Evolutionary conservation across 768 basidiomycete species (phyloP).

Genomic region (Podaxis rugospora): DNA sequence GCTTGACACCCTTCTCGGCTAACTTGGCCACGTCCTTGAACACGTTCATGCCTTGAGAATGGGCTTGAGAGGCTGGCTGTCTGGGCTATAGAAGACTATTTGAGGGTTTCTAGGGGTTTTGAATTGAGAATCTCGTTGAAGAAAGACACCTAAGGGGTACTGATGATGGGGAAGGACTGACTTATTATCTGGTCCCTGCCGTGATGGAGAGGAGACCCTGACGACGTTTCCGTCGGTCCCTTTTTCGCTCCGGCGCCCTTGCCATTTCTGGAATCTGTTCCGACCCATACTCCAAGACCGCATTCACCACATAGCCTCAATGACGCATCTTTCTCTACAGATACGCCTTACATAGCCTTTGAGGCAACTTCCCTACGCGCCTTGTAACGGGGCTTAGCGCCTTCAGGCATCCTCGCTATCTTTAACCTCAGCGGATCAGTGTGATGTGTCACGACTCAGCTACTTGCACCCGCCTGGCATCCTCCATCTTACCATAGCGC

Average conservation of each 20-base stretch:
- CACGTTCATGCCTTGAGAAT: conserved; percentile 26
- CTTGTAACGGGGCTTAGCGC: neutral
- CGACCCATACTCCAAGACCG: neutral
- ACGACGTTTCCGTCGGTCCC: neutral
- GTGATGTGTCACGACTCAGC: neutral
- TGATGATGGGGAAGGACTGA: conserved; percentile 2
- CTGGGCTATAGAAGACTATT: conserved; percentile 12
- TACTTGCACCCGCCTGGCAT: neutral
- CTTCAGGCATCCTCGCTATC: neutral
- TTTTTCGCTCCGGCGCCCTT: neutral
- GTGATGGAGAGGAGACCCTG: neutral
- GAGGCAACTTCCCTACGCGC: neutral
- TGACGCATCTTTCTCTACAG: neutral
- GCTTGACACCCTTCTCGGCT: conserved; percentile 31
- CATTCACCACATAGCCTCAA: neutral
- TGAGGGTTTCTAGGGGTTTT: conserved; percentile 14
- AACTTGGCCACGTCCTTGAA: conserved; percentile 20
- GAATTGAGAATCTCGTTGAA: conserved; percentile 28
- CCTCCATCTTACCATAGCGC: neutral
- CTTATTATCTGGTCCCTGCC: neutral
- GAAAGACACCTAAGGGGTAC: conserved; percentile 31
- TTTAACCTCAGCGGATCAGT: neutral
- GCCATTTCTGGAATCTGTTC: neutral
- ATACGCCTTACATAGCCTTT: too few relatives aligned
- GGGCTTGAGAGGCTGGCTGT: conserved; percentile 8